These are phyloP conservation scores for Dictyostelium purpureum DNA, from an alignment of 78 protist genomes.

Conservation along the genomic window DNA sequence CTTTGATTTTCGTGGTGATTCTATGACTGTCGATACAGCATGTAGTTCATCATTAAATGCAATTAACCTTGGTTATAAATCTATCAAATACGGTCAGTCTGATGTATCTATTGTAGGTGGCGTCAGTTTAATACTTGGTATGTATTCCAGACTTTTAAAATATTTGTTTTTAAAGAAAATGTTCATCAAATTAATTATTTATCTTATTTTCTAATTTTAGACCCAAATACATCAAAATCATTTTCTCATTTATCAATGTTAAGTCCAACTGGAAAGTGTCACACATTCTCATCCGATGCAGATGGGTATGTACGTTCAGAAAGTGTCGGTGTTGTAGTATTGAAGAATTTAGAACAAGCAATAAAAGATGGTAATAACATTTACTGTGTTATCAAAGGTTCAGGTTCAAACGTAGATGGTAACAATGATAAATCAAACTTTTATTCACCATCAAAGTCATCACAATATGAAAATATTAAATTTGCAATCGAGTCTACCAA, in stretches of 20 bases:
- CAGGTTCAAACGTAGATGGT: slow-evolving; percentile 84
- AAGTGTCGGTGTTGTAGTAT: slow-evolving; percentile 82
- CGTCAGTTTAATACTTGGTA: no score
- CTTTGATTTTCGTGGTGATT: no score
- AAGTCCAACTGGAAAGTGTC: slow-evolving; percentile 75
- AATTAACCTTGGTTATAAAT: no score
- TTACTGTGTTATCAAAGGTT: slow-evolving; percentile 73
- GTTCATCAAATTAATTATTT: no score
- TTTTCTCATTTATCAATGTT: slow-evolving; percentile 74
- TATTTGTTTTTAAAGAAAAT: no score
- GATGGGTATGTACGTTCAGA: slow-evolving; percentile 93
- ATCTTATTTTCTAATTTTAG: no score
- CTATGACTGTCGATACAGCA: no score
- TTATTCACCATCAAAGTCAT: slow-evolving; percentile 79
- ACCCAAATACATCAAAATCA: slow-evolving; percentile 17
- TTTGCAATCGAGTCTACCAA: slow-evolving; percentile 50
- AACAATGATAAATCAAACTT: slow-evolving; percentile 19
- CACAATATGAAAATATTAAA: slow-evolving; percentile 78
- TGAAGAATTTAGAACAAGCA: slow-evolving; percentile 26
- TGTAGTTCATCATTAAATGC: no score
- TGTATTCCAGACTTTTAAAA: no score
- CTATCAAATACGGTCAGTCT: no score
- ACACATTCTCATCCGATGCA: slow-evolving; percentile 86
- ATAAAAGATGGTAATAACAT: slow-evolving; percentile 58
- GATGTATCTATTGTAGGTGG: no score